Conservation (phyloP, 768 basidiomycete species). For the Suillus subaureus region DNA sequence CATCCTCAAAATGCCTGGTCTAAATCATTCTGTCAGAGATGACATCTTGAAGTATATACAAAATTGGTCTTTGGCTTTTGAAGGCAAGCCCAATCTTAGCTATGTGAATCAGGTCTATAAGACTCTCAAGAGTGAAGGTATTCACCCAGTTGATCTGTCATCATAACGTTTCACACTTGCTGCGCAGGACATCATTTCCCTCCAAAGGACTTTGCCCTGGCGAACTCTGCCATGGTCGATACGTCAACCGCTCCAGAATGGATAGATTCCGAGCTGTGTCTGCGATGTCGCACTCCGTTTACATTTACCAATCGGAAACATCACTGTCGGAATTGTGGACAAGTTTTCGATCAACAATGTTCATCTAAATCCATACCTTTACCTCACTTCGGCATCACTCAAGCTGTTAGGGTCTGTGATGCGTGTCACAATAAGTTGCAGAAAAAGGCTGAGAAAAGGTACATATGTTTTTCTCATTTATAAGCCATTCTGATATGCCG, state of each 20-base stretch:
- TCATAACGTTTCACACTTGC: slow-evolving; percentile 1
- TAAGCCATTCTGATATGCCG: background rate
- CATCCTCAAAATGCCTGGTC: slow-evolving; percentile 73
- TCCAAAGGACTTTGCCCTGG: slow-evolving; percentile 67
- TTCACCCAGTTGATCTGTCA: background rate
- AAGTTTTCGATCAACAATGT: slow-evolving; percentile 94
- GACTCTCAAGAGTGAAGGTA: slow-evolving; percentile 74
- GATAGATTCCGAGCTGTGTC: slow-evolving; percentile 95
- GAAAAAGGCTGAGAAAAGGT: slow-evolving; percentile 65
- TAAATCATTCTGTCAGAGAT: slow-evolving; percentile 84
- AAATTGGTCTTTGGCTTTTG: slow-evolving; percentile 91
- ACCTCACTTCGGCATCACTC: slow-evolving; percentile 91
- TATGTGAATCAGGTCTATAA: slow-evolving; percentile 85
- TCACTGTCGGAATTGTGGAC: slow-evolving; percentile 97
- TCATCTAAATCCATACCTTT: slow-evolving; percentile 82
- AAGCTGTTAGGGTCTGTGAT: slow-evolving; percentile 94
- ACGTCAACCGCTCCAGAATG: slow-evolving; percentile 94
- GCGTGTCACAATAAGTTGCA: slow-evolving; percentile 79
- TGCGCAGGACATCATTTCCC: slow-evolving; percentile 79
- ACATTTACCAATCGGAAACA: slow-evolving; percentile 97
- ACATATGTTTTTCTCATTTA: slow-evolving; percentile 21
- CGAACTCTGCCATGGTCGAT: slow-evolving; percentile 85
- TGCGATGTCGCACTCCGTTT: slow-evolving; percentile 89
- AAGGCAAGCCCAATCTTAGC: slow-evolving; percentile 70
- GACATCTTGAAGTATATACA: slow-evolving; percentile 81